These are phyloP conservation scores for Hypoxylon cercidicola DNA, from an alignment of 495 filamentous ascomycete genomes.

Conservation along the genomic window DNA sequence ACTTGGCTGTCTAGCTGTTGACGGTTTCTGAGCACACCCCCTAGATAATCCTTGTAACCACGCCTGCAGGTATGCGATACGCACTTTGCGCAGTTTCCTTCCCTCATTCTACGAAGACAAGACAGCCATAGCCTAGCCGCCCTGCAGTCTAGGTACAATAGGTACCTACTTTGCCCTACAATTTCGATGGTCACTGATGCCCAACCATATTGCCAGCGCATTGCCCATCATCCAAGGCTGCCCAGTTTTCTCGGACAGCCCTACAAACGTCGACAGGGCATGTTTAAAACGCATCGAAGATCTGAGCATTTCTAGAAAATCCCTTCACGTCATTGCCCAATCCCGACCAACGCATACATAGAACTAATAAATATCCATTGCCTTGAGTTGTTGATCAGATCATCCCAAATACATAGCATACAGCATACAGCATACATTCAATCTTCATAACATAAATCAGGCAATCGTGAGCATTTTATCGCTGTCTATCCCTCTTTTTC, in stretches of 20 bases:
- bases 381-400: constrained; percentile 35
- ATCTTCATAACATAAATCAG: constrained; percentile 12
- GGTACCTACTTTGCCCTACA: not conserved
- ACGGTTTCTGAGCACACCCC: constrained; percentile 16
- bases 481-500: constrained; percentile 15
- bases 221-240: constrained; percentile 34
- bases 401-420: constrained; percentile 26
- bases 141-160: not conserved
- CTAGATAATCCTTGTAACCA: constrained; percentile 2
- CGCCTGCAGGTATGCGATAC: not conserved
- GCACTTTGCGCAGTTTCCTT: not conserved
- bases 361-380: constrained; percentile 20
- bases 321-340: constrained; percentile 42
- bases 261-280: constrained; percentile 18
- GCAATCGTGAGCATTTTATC: constrained; percentile 23
- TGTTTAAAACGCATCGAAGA: constrained; percentile 42
- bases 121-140: not conserved
- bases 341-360: constrained; percentile 39
- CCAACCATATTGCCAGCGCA: constrained; percentile 52
- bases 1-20: constrained; percentile 25
- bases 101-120: not conserved
- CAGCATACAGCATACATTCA: not conserved
- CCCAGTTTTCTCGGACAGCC: constrained; percentile 40
- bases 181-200: constrained; percentile 43
- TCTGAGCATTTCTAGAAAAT: constrained; percentile 41